phyloP scores from a whole-genome alignment of 2,329 filamentous ascomycete species.

The Albifimbria verrucaria region DNA sequence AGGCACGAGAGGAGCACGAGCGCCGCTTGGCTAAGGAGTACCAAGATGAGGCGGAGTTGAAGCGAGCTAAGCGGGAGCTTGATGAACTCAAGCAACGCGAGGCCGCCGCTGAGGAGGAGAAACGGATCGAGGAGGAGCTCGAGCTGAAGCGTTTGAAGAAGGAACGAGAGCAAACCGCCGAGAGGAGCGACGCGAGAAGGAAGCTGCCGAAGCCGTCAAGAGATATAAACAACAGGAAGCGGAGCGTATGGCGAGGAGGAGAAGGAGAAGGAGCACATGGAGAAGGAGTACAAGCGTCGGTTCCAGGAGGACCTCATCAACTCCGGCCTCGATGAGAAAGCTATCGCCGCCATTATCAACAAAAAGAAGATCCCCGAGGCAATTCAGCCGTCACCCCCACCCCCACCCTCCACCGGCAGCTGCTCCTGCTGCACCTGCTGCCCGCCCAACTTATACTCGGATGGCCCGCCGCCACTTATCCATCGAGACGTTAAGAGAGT shows the following conservation, averaged over 20 bases:
- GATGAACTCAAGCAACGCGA: slow-evolving; percentile 43
- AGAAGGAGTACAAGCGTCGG: slow-evolving; percentile 52
- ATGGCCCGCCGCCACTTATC: slow-evolving; percentile 61
- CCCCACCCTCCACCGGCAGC: neutral
- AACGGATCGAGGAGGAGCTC: slow-evolving; percentile 49
- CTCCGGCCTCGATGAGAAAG: slow-evolving; percentile 56
- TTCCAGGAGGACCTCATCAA: slow-evolving; percentile 56
- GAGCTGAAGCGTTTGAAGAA: slow-evolving; percentile 41
- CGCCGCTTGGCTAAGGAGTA: slow-evolving; percentile 35
- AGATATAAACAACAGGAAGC: slow-evolving; percentile 47
- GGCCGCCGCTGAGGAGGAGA: slow-evolving; percentile 46
- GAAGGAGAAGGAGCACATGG: slow-evolving; percentile 44
- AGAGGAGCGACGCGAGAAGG: slow-evolving; percentile 41
- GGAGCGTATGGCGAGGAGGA: slow-evolving; percentile 43
- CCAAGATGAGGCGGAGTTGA: slow-evolving; percentile 46
- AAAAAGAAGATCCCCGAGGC: slow-evolving; percentile 47
- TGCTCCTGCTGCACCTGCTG: slow-evolving; percentile 5
- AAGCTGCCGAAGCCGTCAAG: slow-evolving; percentile 46
- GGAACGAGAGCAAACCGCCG: slow-evolving; percentile 40
- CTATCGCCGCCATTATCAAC: slow-evolving; percentile 56
- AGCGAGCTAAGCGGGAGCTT: slow-evolving; percentile 45
- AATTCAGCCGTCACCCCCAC: slow-evolving; percentile 8
- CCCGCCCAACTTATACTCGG: slow-evolving; percentile 57
- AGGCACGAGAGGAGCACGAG: slow-evolving; percentile 34
- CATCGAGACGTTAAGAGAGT: slow-evolving; percentile 55